Conservation (phyloP, 164 flowering plant genomes). For the Vitis cinerea region DNA sequence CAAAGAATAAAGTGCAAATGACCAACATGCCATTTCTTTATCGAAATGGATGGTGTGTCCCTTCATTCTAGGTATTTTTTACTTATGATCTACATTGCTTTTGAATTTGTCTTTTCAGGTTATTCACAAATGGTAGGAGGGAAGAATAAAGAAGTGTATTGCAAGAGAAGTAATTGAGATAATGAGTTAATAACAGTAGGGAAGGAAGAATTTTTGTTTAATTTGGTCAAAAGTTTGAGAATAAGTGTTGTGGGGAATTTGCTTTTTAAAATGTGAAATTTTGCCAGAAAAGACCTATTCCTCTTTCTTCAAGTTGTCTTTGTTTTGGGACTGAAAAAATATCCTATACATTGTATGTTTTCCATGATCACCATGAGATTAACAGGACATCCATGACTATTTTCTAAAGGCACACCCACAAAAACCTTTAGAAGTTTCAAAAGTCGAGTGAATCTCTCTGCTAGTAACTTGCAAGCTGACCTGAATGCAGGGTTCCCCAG, state of each 20-base stretch:
- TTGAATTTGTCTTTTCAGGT: slow-evolving; percentile 1
- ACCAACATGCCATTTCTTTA: background rate
- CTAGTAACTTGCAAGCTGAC: too few relatives aligned
- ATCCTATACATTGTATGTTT: background rate
- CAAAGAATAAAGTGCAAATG: background rate
- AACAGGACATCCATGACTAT: background rate
- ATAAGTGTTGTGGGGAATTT: slow-evolving; percentile 55
- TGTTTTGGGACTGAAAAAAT: background rate
- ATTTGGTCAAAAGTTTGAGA: slow-evolving; percentile 64
- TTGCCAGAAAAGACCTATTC: slow-evolving; percentile 25
- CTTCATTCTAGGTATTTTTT: slow-evolving; percentile 4
- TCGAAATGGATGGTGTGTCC: background rate
- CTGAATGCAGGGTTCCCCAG: too few relatives aligned
- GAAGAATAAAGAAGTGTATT: slow-evolving; percentile 70
- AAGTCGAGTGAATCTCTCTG: too few relatives aligned
- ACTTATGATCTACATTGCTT: slow-evolving; percentile 6
- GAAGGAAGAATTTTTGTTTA: slow-evolving; percentile 53
- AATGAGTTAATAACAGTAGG: slow-evolving; percentile 27
- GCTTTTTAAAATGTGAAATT: slow-evolving; percentile 42
- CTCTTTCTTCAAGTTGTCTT: slow-evolving; percentile 26
- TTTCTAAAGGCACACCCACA: too few relatives aligned
- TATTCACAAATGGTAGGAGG: slow-evolving; percentile 9
- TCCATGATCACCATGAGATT: background rate
- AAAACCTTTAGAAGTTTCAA: too few relatives aligned
- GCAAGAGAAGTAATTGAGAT: slow-evolving; percentile 54